Evolutionary conservation across 2,329 filamentous ascomycete species (phyloP), one percentile per base, ranked within the genome.

Genomic region (Trichoderma atroviride): DNA sequence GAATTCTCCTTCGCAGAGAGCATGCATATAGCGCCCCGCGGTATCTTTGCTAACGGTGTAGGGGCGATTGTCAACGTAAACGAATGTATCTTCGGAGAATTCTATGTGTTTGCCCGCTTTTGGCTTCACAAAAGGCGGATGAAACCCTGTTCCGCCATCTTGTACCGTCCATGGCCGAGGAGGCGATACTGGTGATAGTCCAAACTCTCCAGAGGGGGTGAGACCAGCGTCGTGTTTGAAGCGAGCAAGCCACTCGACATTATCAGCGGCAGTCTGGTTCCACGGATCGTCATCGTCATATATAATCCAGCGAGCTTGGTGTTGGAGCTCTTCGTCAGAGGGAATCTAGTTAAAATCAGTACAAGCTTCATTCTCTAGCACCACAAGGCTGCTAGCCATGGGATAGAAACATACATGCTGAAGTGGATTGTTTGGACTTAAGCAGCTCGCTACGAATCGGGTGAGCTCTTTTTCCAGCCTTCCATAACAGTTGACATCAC

Each of bases 201-300:
- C 62, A 11, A 4, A 37, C 19, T 29, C 62, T 37, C 22, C 62
- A 1, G 31, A 16, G 7, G 62, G 22, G 14, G 35, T 50, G 5
- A 68, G 29, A 10, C 65, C 65, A 16, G 43, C 16, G 16, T 63
- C 57, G 37, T 59, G 65, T 52, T 68, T 68, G 13, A 68, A 68
- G 16, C 65, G 56, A 53, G 33, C 56, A 3, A 68, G 27, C 65
- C 65, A 68, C 47, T 68, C 65, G 13, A 19, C n/a, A 63, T 68
- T 61, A 33, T 68, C 65, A 10, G 65, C 65, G 27, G 65, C 56
- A 22, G 65, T 68, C 22, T 68, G 65, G 19, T 68, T 68, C 65
- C 65, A 68, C 29, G 65, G 65, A 13, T 68, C 65, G 5, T 68
- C 65, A 11, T 65, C 62, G 13, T 65, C 62, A 19, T 56, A 65